phyloP scores from a whole-genome alignment of 1,284 basidiomycete genomes.

The Apiotrichum veenhuisii region DNA sequence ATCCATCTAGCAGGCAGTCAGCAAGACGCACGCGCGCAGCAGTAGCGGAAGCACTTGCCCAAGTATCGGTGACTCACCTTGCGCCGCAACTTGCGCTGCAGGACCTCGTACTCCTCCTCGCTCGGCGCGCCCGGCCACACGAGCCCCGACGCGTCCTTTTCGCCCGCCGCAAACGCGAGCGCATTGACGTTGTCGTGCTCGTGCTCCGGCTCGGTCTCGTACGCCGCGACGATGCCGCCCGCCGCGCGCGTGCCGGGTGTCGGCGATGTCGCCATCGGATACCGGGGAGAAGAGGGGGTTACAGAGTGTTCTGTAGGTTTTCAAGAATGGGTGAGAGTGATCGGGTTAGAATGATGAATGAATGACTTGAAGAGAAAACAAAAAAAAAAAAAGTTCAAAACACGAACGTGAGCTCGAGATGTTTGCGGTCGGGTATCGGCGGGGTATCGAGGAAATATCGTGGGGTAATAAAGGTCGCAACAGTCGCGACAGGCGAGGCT shows the following conservation, averaged over 20 bases:
- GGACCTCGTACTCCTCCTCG: background rate
- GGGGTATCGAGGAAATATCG: too few relatives aligned
- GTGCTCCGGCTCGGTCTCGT: background rate
- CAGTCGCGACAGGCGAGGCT: too few relatives aligned
- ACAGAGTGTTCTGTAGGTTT: background rate
- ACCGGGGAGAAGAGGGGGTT: too few relatives aligned
- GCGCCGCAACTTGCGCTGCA: background rate
- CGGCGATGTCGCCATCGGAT: background rate
- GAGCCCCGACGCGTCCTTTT: background rate
- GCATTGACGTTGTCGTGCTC: background rate
- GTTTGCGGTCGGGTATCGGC: too few relatives aligned
- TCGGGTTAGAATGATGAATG: too few relatives aligned
- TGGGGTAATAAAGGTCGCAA: too few relatives aligned
- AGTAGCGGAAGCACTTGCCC: too few relatives aligned
- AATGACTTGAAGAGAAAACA: too few relatives aligned
- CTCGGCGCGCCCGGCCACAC: background rate
- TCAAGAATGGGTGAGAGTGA: background rate
- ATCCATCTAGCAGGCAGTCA: slow-evolving; percentile 18
- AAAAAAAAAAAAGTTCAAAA: too few relatives aligned
- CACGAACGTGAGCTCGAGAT: too few relatives aligned
- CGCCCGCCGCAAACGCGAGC: background rate
- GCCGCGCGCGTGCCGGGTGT: background rate
- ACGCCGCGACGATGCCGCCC: slow-evolving; percentile 4
- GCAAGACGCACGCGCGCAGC: background rate
- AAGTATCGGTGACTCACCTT: background rate